Evolutionary conservation across 1,284 basidiomycete species (phyloP).

Genomic region (Tylopilus microsporus): DNA sequence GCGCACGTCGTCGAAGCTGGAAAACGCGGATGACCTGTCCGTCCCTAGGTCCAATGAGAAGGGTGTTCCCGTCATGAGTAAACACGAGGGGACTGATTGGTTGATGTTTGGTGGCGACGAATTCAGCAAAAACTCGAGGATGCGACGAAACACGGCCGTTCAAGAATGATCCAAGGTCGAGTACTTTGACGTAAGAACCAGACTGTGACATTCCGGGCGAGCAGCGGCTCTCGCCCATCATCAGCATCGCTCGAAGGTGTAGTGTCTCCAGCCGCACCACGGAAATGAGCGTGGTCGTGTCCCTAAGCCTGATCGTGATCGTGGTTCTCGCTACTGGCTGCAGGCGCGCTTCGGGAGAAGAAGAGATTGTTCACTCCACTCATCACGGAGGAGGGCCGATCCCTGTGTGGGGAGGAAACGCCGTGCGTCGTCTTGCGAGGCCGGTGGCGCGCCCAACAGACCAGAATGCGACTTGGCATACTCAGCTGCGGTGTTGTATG

Average conservation of each 20-base stretch:
- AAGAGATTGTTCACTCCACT: too few relatives aligned
- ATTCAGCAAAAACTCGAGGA: too few relatives aligned
- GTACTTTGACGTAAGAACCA: slow-evolving; percentile 46
- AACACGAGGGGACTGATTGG: too few relatives aligned
- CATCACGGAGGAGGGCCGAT: too few relatives aligned
- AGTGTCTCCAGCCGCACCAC: slow-evolving; percentile 10
- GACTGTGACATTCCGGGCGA: slow-evolving; percentile 4
- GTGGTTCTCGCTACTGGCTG: too few relatives aligned
- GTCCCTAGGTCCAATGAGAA: too few relatives aligned
- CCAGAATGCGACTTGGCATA: slow-evolving; percentile 27
- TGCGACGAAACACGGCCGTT: too few relatives aligned
- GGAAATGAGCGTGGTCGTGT: slow-evolving; percentile 6
- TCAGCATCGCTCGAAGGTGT: slow-evolving; percentile 14
- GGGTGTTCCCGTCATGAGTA: too few relatives aligned
- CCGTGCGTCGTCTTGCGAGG: slow-evolving; percentile 5
- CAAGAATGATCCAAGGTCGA: slow-evolving; percentile 41
- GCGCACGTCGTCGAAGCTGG: slow-evolving; percentile 8
- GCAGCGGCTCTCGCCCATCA: slow-evolving; percentile 6
- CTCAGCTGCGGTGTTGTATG: slow-evolving; percentile 49
- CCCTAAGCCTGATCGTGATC: slow-evolving; percentile 5
- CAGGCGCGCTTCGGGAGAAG: too few relatives aligned
- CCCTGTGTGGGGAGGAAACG: slow-evolving; percentile 16
- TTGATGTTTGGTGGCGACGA: too few relatives aligned
- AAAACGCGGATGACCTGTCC: slow-evolving; percentile 8
- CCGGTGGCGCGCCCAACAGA: slow-evolving; percentile 2